Percentiles rank a stretch among this genome's conserved stretches.
phyloP scores from a whole-genome alignment of 441 rosid genomes.

The Gossypium laxum region DNA sequence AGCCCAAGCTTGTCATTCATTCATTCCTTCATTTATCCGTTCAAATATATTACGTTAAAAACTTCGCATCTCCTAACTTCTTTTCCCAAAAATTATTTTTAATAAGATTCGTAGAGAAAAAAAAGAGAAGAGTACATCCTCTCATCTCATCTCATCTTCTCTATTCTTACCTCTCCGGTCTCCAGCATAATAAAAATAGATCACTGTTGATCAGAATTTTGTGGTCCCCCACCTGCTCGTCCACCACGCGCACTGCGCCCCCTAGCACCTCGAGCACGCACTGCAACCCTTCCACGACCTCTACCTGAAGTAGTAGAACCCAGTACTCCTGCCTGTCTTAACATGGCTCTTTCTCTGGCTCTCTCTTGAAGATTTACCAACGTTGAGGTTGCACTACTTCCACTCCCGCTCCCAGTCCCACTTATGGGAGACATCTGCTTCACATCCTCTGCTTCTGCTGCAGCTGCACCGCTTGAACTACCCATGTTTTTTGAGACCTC shows the following conservation, averaged over 20 bases:
- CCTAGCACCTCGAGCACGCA: constrained; percentile 44
- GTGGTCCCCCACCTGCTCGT: constrained; percentile 40
- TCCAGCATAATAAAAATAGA: not conserved
- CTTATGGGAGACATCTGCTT: constrained; percentile 40
- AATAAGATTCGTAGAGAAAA: not conserved
- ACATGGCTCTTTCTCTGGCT: constrained; percentile 46
- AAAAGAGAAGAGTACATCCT: not conserved
- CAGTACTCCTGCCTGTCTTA: constrained; percentile 41
- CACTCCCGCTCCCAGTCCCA: constrained; percentile 7
- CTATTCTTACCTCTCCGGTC: not conserved
- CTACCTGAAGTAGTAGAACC: constrained; percentile 18
- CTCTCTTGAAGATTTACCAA: constrained; percentile 44
- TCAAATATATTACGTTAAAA: not conserved
- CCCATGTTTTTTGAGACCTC: constrained; percentile 25
- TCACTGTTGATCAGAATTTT: constrained; percentile 33
- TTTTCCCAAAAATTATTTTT: not conserved
- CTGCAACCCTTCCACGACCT: constrained; percentile 38
- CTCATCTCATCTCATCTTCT: not conserved
- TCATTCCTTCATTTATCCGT: too few species aligned
- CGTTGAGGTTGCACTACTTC: constrained; percentile 21
- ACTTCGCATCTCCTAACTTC: not conserved
- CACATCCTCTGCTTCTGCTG: constrained; percentile 40
- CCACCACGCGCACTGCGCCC: constrained; percentile 42
- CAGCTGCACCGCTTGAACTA: constrained; percentile 21
- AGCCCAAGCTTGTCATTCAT: too few species aligned